Evolutionary conservation across 345 rosid genomes (phyloP), one percentile per base, ranked within the genome.

Genomic region (Bruguiera gymnorhiza): DNA sequence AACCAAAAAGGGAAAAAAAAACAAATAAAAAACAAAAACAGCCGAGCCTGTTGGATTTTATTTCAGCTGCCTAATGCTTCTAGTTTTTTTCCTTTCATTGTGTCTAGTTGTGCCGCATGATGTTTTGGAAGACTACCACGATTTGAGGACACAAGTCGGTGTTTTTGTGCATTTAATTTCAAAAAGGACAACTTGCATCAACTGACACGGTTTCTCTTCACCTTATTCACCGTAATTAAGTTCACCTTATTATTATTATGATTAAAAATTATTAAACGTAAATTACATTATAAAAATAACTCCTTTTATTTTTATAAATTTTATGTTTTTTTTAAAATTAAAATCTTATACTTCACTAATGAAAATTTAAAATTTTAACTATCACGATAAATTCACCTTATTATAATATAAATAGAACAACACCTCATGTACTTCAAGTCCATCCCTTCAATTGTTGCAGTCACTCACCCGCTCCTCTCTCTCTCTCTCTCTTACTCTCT

Each of bases 121-220:
- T 43, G 18, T 55, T 54, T 21, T 8, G 15, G 13, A 37, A 7
- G 43, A 51, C 29, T 67, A 67, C 46, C 55, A 67, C 64, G 76
- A 71, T 75, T 67, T 51, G 19, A 56, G 54, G 67, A 46, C 68
- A 69, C 58, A 66, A 29, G 72, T 73, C 72, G 29, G 30, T 54
- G 5, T 67, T 43, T 8, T 65, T 10, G 30, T 21, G 7, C n/a
- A 51, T 34, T 10, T 46, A 15, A 23, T 61, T 24, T 29, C 20
- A 27, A 39, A 16, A 30, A 4, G 31, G 29, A 61, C 76, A 74
- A 74, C 72, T 74, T 74, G 72, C 63, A 39, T 34, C 66, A 0
- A 39, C 10, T 39, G 18, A 68, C 68, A 30, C 63, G 51, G n/a
- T 62, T 60, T 56, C 68, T 37, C 21, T 36, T 11, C 37, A 29